Base-by-base conservation (phyloP, 768 basidiomycete species). In the Boletus sensibilis region DNA sequence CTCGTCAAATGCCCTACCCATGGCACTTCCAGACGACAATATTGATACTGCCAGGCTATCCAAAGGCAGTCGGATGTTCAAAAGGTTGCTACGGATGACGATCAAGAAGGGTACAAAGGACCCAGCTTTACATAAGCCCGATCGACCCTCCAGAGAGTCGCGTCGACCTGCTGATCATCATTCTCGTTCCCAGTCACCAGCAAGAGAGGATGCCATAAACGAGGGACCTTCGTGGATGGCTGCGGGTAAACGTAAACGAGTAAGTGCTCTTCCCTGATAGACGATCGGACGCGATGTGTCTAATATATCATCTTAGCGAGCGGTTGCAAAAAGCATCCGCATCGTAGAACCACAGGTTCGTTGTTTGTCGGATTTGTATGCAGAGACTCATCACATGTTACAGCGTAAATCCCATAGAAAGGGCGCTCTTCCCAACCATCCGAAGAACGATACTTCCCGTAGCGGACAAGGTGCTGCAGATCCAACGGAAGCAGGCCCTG, bases 41-140 rank as follows among this genome's bases (percentile, higher is more conserved):
- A 0, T 2, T 1, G 5, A n/a, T 29, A 16, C 5, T 16, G 5
- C 1, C 9, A 23, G 2, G 37, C n/a, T 23, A 20, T 20, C 39
- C 6, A 4, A 8, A n/a, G 29, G 14, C 14, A 34, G 14, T 21
- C 33, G 0, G 9, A 34, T 34, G 8, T 2, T 47, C 16, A 34
- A 34, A 34, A 34, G 16, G 33, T 16, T 10, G 8, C 2, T 34
- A 14, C 46, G 9, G 5, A 21, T 9, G 10, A 9, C 11, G 16
- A 21, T 35, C 33, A 20, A 14, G 33, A 21, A 23, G 21, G 3
- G 33, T 10, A 23, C 21, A 8, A 47, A 47, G 29, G 46, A 7
- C 21, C 33, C 33, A 1, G 3, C 27, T 7, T 20, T 4, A n/a
- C 5, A 27, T 2, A 4, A 14, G 4, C 11, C 29, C 27, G n/a